Base-by-base conservation (phyloP, 1,284 basidiomycete species). In the Leccinum subrobustum region DNA sequence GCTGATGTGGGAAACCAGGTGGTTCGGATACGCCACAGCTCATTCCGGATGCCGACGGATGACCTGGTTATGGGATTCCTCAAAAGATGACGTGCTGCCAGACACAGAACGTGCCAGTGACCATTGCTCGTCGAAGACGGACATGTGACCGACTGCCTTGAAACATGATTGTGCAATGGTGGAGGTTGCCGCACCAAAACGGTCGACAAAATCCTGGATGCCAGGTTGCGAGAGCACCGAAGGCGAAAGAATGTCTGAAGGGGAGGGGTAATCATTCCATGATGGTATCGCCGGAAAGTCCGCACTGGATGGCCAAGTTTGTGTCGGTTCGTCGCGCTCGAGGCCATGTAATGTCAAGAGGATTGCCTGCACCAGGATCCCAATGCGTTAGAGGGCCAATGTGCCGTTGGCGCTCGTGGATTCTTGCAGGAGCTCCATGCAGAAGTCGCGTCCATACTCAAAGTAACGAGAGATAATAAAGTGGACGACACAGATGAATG, bases 61-160 rank as follows among this genome's bases (percentile, higher is more conserved):
- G 59, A 86, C 72, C 59, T 82, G 82, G 71, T 80, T 87, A 65
- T 85, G 84, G 14, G 84, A 77, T 63, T 93, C 92, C 64, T 93
- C 91, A 67, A 86, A 85, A 0, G 84, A 77, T 0, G 85, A 82
- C 54, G 83, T 84, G 9, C 53, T 73, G 14, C 68, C 57, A 12
- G 69, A 61, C 4, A 54, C 37, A 52, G 70, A 77, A 16, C 86
- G 84, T 4, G 85, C 75, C 3, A 81, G 70, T 5, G 85, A 82
- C 83, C 90, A 93, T 60, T 92, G 85, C 16, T 96, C 93, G 64
- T 95, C 93, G 54, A 95, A 89, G 39, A 96, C 79, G 14, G 89
- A 88, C 83, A 96, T 89, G 50, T 81, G 78, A 1, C 91, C 92
- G 16, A 94, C 84, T 4, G 83, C 75, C 60, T 87, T 86, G 68